Conservation (phyloP, 345 rosid genomes). For the Excoecaria agallocha region DNA sequence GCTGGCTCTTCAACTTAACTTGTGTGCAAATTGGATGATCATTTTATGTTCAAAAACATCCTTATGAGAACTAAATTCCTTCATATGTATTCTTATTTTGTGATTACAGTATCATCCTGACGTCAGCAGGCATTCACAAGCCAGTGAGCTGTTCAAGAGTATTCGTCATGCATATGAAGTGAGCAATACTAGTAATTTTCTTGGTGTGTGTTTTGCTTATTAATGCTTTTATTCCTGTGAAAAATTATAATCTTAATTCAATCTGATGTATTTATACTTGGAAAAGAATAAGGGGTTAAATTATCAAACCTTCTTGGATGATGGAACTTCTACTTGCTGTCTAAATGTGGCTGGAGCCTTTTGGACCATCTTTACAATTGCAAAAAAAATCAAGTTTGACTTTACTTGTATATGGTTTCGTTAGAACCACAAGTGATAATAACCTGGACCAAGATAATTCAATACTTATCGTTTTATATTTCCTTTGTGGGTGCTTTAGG, state of each 20-base stretch:
- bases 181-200: conserved; percentile 29
- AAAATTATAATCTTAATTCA: neutral
- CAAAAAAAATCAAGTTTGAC: neutral
- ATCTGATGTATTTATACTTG: neutral
- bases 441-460: neutral
- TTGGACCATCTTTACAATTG: neutral
- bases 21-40: neutral
- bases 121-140: conserved; percentile 66
- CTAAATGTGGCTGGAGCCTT: neutral
- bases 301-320: neutral
- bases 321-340: neutral
- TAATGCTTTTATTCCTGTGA: conserved; percentile 10
- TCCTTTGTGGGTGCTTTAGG: neutral
- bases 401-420: neutral
- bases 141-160: conserved; percentile 74
- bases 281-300: neutral
- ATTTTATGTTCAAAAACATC: neutral
- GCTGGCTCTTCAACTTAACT: neutral
- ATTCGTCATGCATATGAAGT: conserved; percentile 76
- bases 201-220: conserved; percentile 1
- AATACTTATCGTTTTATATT: neutral
- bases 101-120: conserved; percentile 78
- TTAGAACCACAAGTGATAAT: neutral
- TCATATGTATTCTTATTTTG: conserved; percentile 18
- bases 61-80: neutral